Conservation (phyloP, 805 yeast species). For the Ogataea nitratoaversa region DNA sequence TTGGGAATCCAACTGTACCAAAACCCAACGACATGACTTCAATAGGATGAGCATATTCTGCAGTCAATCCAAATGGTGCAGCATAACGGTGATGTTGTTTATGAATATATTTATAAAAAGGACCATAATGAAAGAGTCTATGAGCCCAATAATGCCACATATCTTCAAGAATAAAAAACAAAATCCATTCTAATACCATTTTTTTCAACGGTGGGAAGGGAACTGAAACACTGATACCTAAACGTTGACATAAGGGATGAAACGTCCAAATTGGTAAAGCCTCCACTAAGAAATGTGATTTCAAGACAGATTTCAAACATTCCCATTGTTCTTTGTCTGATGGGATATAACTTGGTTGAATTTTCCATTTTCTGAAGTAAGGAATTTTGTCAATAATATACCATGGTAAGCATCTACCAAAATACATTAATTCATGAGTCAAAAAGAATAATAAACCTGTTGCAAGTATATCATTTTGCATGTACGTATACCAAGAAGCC, state of each 20-base stretch:
- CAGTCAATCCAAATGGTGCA: constrained; percentile 59
- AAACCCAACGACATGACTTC: constrained; percentile 55
- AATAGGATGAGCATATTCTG: constrained; percentile 58
- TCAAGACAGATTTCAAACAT: constrained; percentile 52
- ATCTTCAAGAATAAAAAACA: constrained; percentile 53
- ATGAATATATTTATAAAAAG: constrained; percentile 53
- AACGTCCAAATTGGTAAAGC: constrained; percentile 61
- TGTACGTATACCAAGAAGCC: constrained; percentile 54
- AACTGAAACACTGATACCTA: constrained; percentile 46
- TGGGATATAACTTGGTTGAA: constrained; percentile 50
- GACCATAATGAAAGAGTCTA: constrained; percentile 51
- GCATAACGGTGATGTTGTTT: constrained; percentile 60
- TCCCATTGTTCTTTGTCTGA: constrained; percentile 58
- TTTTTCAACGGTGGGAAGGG: constrained; percentile 47
- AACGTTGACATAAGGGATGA: constrained; percentile 49
- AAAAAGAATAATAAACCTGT: constrained; percentile 53
- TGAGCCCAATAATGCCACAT: constrained; percentile 62
- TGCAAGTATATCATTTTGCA: constrained; percentile 52
- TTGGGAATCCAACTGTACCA: constrained; percentile 60
- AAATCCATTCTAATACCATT: constrained; percentile 41
- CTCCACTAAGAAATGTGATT: constrained; percentile 54
- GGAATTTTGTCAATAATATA: constrained; percentile 49
- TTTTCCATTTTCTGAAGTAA: constrained; percentile 48
- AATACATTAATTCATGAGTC: constrained; percentile 54
- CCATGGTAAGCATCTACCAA: constrained; percentile 60